Evolutionary conservation across 2,329 filamentous ascomycete species (phyloP).

Genomic region (Cordyceps cicadae): DNA sequence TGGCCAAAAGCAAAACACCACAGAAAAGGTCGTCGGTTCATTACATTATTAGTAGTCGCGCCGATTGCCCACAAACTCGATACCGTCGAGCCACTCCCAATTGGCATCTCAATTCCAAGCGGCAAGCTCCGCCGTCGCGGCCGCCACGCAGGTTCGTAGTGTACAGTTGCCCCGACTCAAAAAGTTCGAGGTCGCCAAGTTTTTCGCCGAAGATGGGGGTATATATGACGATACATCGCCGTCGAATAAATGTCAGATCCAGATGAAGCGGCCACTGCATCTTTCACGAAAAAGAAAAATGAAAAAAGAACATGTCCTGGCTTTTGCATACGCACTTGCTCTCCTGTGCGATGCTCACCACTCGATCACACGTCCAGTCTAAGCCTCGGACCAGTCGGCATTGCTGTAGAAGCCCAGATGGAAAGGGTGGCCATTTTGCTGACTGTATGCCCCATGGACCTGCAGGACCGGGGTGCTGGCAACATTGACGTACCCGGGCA

Average conservation of each 20-base stretch:
- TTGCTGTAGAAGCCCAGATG: constrained; percentile 2
- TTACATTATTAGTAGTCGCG: constrained; percentile 9
- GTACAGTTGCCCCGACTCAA: constrained; percentile 1
- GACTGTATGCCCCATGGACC: constrained; percentile 32
- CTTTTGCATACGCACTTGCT: not conserved
- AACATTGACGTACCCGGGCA: constrained; percentile 39
- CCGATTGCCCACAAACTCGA: not conserved
- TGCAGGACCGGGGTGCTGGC: constrained; percentile 21
- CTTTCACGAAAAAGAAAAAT: not conserved
- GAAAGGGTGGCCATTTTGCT: not conserved
- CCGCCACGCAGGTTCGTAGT: constrained; percentile 1
- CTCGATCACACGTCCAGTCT: not conserved
- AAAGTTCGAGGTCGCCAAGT: not conserved
- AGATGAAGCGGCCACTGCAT: not conserved
- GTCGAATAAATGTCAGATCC: constrained; percentile 2
- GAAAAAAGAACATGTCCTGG: not conserved
- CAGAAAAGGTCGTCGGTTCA: constrained; percentile 5
- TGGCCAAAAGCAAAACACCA: not conserved
- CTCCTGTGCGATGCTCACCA: not conserved
- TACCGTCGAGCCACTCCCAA: not conserved
- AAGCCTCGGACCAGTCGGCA: not conserved
- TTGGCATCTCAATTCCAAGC: not conserved
- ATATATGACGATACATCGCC: not conserved
- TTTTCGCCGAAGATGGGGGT: constrained; percentile 8
- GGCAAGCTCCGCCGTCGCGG: not conserved